Base-by-base conservation (phyloP, 2,329 filamentous ascomycete species). In the Didymosphaeria variabile region DNA sequence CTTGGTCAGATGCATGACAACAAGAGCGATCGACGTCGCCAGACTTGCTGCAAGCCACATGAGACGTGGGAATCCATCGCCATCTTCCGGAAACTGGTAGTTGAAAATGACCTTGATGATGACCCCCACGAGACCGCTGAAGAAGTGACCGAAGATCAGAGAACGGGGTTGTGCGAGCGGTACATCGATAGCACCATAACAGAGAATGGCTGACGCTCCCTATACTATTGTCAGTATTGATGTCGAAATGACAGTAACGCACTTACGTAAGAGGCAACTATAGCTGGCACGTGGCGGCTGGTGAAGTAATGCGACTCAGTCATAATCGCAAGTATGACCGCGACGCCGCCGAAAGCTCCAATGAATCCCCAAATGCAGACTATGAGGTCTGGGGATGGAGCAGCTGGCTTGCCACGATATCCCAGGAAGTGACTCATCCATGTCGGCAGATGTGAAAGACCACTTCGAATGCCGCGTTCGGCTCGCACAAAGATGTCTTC, bases 351-450 rank as follows among this genome's bases (percentile, higher is more conserved):
- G 58, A 82, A 76, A 8, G 79, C 77, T n/a, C 79, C 80, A 29
- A 82, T 61, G 57, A 82, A 79, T 2, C 79, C 78, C 67, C 79
- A 79, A 8, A 79, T 61, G 63, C 77, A 82, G 46, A 81, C 38
- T 70, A 68, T n/a, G 74, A 67, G 63, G 62, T 66, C 61, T 65
- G 60, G 69, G 15, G 73, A 71, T 7, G 74, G 66, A 36, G 71
- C 58, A n/a, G 65, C 55, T 10, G 74, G 62, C 36, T 72, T 63
- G 17, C 71, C 66, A 31, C 81, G 74, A 55, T 81, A 78, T 44
- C 81, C 81, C 5, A 96, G 79, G 72, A 92, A 90, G 68, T 87
- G 86, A n/a, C 90, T 86, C 29, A 94, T 71, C 1, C 85, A 85
- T 58, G 81, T 81, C 0, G 93, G 93, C 1, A 96, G 74, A 44